Conservation (phyloP, 2,329 filamentous ascomycete genomes). For the Xylaria polymorpha region DNA sequence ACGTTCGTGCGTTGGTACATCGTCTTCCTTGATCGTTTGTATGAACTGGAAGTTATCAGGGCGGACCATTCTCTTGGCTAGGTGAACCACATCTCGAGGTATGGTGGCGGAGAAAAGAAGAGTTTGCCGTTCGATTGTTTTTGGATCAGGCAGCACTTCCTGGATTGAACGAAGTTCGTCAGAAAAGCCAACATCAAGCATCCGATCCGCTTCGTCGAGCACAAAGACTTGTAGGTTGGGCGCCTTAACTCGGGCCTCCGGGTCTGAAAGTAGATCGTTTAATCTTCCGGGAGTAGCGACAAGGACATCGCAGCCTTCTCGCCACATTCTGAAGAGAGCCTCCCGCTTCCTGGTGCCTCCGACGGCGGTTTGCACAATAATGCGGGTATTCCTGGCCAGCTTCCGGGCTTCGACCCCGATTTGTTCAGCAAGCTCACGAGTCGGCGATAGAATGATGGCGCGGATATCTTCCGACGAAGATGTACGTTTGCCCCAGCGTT, state of each 20-base stretch:
- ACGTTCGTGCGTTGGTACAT: constrained; percentile 83
- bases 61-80: constrained; percentile 84
- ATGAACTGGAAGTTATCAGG: constrained; percentile 85
- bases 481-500: constrained; percentile 49
- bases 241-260: constrained; percentile 70
- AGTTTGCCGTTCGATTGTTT: constrained; percentile 80
- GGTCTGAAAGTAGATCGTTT: constrained; percentile 81
- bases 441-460: constrained; percentile 80
- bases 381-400: constrained; percentile 71
- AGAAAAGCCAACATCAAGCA: constrained; percentile 93
- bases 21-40: constrained; percentile 85
- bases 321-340: constrained; percentile 75
- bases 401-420: constrained; percentile 82
- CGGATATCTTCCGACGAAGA: constrained; percentile 68
- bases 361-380: constrained; percentile 81
- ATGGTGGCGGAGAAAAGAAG: constrained; percentile 97
- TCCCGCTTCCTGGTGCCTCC: constrained; percentile 84
- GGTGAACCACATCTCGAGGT: constrained; percentile 80
- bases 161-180: constrained; percentile 73
- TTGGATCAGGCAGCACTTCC: constrained; percentile 69
- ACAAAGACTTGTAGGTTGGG: constrained; percentile 91
- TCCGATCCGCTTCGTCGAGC: constrained; percentile 96
- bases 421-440: constrained; percentile 83
- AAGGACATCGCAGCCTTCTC: constrained; percentile 85
- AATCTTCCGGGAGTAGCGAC: constrained; percentile 92